A percentile compares a stretch with the other conserved stretches of the same genome.
phyloP scores from a whole-genome alignment of 192 early-diverging fungal genomes.

The Coemansia sp. region DNA sequence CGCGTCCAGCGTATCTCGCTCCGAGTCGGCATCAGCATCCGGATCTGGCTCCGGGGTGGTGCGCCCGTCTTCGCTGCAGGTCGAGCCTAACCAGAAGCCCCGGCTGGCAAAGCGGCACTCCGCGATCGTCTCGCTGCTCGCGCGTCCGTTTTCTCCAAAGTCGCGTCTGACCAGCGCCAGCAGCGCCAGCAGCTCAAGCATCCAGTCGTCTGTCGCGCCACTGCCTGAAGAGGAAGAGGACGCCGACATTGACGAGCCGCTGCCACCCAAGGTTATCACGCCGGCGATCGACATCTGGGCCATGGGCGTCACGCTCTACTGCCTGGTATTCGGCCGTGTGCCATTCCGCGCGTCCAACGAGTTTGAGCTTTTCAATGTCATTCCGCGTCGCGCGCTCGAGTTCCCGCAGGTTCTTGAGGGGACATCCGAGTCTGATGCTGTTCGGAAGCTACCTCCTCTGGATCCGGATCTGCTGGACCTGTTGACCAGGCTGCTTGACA shows the following conservation, averaged over 20 bases:
- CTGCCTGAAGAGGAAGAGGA: conserved; percentile 23
- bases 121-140: conserved; percentile 39
- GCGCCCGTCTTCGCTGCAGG: conserved; percentile 34
- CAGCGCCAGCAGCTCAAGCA: conserved; percentile 18
- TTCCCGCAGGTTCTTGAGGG: conserved; percentile 51
- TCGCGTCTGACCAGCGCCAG: conserved; percentile 21
- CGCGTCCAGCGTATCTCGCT: background rate
- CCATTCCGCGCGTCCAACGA: conserved; percentile 94
- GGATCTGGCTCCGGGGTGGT: background rate
- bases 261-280: conserved; percentile 61
- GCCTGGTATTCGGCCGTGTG: conserved; percentile 85
- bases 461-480: conserved; percentile 70
- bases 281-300: conserved; percentile 98
- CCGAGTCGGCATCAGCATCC: background rate
- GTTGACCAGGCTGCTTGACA: conserved; percentile 73
- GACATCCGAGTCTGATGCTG: conserved; percentile 8
- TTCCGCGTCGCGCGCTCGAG: conserved; percentile 67
- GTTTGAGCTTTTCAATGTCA: conserved; percentile 94
- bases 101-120: conserved; percentile 46
- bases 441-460: conserved; percentile 41
- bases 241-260: conserved; percentile 17
- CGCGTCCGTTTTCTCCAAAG: conserved; percentile 45
- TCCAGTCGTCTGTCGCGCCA: conserved; percentile 7
- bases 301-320: conserved; percentile 94
- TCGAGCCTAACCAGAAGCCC: conserved; percentile 14